These are phyloP conservation scores for Trametes cingulata DNA, from an alignment of 768 basidiomycete species.

Conservation along the genomic window DNA sequence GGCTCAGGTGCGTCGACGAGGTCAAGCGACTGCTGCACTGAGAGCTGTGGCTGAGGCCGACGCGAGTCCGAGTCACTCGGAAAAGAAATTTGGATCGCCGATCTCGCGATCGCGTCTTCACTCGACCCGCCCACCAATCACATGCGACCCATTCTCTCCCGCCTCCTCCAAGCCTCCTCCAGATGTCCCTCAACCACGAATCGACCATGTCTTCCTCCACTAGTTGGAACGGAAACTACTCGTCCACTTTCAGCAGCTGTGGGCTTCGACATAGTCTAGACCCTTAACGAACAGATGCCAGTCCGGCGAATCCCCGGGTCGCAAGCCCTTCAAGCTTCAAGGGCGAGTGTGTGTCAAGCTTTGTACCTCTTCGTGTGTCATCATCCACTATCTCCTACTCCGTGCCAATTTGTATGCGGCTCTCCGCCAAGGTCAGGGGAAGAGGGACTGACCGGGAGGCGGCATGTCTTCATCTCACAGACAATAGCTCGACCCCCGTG, in stretches of 20 bases:
- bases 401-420: no score
- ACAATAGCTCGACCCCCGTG: no score
- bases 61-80: constrained; percentile 17
- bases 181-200: not conserved
- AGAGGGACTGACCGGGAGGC: no score
- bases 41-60: not conserved
- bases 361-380: no score
- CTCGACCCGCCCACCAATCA: constrained; percentile 12
- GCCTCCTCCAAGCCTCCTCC: not conserved
- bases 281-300: no score
- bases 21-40: not conserved
- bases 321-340: no score
- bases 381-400: no score
- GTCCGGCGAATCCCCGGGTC: no score
- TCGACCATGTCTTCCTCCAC: not conserved
- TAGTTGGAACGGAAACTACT: not conserved
- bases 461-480: no score
- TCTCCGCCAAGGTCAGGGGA: no score
- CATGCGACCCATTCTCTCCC: not conserved
- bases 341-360: no score
- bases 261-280: no score
- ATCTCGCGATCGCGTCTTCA: not conserved
- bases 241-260: not conserved
- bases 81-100: not conserved
- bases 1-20: not conserved